phyloP scores from a whole-genome alignment of 2,329 filamentous ascomycete genomes.

The Nothopassalora personata region DNA sequence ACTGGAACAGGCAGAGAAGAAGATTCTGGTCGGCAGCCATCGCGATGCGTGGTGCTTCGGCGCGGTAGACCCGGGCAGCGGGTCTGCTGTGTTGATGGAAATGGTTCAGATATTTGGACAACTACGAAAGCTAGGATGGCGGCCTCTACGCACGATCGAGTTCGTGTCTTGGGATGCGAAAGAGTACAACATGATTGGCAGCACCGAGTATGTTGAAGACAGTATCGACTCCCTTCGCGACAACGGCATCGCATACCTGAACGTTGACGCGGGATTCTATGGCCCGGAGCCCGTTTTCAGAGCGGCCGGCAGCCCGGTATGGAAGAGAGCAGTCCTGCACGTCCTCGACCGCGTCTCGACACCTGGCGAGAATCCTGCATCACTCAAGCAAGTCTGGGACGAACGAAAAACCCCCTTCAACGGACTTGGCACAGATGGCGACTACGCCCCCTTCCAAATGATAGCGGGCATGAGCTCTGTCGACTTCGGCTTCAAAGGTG shows the following conservation, averaged over 20 bases:
- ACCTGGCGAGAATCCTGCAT: slow-evolving; percentile 59
- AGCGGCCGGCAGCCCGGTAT: slow-evolving; percentile 75
- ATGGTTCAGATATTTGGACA: slow-evolving; percentile 79
- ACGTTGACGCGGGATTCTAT: slow-evolving; percentile 76
- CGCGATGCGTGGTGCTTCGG: slow-evolving; percentile 91
- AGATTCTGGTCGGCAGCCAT: slow-evolving; percentile 86
- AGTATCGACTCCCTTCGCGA: slow-evolving; percentile 66
- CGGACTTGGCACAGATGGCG: slow-evolving; percentile 67
- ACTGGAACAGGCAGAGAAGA: slow-evolving; percentile 76
- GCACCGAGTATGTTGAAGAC: slow-evolving; percentile 90
- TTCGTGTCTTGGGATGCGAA: slow-evolving; percentile 96
- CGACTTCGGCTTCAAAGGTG: slow-evolving; percentile 71
- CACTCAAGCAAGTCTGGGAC: slow-evolving; percentile 74
- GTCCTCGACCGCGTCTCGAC: slow-evolving; percentile 71
- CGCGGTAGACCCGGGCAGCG: slow-evolving; percentile 76
- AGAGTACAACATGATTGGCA: slow-evolving; percentile 89
- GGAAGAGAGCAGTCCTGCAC: slow-evolving; percentile 64
- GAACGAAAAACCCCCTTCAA: slow-evolving; percentile 56
- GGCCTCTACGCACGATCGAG: slow-evolving; percentile 86
- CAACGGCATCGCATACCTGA: slow-evolving; percentile 81
- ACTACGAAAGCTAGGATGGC: slow-evolving; percentile 72
- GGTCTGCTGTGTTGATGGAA: slow-evolving; percentile 87
- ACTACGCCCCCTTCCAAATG: slow-evolving; percentile 86
- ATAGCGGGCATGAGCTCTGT: slow-evolving; percentile 84
- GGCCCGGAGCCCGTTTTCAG: slow-evolving; percentile 61